Evolutionary conservation across 805 yeast species (phyloP), one percentile per base, ranked within the genome.

Genomic region (Candida nitratophila): DNA sequence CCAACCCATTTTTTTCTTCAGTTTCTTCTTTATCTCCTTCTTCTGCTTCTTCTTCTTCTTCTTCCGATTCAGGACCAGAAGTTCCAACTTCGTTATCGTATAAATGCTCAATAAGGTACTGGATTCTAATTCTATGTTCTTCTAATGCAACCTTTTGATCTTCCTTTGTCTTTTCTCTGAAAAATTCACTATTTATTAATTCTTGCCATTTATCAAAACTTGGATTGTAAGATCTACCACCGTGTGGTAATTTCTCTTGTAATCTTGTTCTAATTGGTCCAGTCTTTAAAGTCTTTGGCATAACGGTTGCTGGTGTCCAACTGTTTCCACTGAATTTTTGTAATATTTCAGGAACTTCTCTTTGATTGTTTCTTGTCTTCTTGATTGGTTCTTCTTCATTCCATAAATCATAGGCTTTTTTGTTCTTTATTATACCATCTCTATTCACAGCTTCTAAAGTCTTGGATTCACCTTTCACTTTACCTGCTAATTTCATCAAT

Each of bases 191-290:
- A 43, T 76, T 68, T 42, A 93, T 76, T 52, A 90, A 71, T 17
- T 63, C 64, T 53, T 79, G 79, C 99, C 99, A 93, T 24, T 85
- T 78, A 44, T 82, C 84, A 50, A 81, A 69, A 12, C 91, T 74
- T 22, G 99, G 99, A 59, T 93, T 93, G 59, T 88, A 93, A 2
- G 98, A 90, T 61, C 84, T 86, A 44, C 98, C 98, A 2, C 83
- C 93, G 54, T 83, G 82, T 12, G 96, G 89, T 3, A 80, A 45
- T 2, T 52, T 61, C 17, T 71, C 80, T 39, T 66, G 54, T n/a
- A 72, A 71, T 46, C 69, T 73, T 16, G 86, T 75, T 36, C 54
- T 54, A n/a, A 80, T 59, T 1, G 95, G 82, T 3, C 66, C 67
- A 29, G 66, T 61, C 39, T 62, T 69, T 50, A 81, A 53, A 2